A percentile compares a stretch with the other conserved stretches of the same genome.
Conservation (phyloP, 2,329 filamentous ascomycete species). For the Exophiala alcalophila region DNA sequence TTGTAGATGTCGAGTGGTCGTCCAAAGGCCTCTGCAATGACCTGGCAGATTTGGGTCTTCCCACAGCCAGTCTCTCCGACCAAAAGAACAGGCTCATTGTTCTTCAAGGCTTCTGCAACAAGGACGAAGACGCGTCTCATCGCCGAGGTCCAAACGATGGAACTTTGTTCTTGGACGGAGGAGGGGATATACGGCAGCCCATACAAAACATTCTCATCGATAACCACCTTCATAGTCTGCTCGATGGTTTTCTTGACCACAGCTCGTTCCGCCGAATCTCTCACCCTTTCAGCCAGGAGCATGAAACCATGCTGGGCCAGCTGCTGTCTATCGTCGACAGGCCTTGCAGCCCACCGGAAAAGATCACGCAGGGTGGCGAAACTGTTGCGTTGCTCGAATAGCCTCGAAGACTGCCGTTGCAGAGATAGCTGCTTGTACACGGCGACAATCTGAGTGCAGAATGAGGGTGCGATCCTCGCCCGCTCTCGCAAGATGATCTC, state of each 20-base stretch:
- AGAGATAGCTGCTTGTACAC: constrained; percentile 92
- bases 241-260: constrained; percentile 88
- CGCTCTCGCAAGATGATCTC: constrained; percentile 87
- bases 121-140: constrained; percentile 91
- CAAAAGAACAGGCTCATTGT: constrained; percentile 89
- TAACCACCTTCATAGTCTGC: constrained; percentile 78
- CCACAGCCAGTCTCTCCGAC: constrained; percentile 97
- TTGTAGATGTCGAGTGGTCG: constrained; percentile 86
- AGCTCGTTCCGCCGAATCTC: constrained; percentile 80
- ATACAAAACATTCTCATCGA: constrained; percentile 74
- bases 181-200: constrained; percentile 41
- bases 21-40: constrained; percentile 75
- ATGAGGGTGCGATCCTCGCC: constrained; percentile 84
- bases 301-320: constrained; percentile 93
- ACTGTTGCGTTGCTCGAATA: constrained; percentile 96
- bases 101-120: constrained; percentile 78
- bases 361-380: constrained; percentile 95
- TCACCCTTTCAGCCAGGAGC: constrained; percentile 89
- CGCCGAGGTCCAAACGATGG: constrained; percentile 87
- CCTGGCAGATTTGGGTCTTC: constrained; percentile 94
- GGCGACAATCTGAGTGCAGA: constrained; percentile 84
- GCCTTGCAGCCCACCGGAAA: constrained; percentile 88
- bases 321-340: constrained; percentile 80
- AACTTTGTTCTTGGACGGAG: constrained; percentile 32
- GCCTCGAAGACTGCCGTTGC: constrained; percentile 79